Evolutionary conservation across 306 rosid genomes (phyloP).

Genomic region (Dryas alaskensis): DNA sequence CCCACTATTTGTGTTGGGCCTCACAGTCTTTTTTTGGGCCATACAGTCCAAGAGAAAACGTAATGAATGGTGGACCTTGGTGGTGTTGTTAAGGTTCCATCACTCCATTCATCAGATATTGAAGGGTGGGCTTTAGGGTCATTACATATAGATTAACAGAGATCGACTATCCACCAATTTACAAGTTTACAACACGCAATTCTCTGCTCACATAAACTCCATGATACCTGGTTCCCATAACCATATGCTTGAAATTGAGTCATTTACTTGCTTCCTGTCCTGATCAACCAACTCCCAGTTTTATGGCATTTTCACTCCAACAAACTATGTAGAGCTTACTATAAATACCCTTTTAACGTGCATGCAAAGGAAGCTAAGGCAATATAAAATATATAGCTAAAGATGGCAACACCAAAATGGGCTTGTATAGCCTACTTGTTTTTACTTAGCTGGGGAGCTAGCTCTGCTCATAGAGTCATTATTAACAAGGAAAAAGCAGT

Average conservation of each 20-base stretch:
- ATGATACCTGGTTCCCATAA: conserved; percentile 7
- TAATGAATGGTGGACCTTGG: too few species aligned
- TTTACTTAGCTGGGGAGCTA: conserved; percentile 12
- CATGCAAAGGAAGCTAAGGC: neutral
- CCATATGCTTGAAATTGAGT: conserved; percentile 1
- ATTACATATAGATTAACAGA: too few species aligned
- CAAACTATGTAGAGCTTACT: neutral
- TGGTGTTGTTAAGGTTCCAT: too few species aligned
- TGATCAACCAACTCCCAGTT: neutral
- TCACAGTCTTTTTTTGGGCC: too few species aligned
- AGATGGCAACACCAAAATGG: conserved; percentile 16
- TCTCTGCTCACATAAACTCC: conserved; percentile 19
- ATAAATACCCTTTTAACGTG: neutral
- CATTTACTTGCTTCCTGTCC: neutral
- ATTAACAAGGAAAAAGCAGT: neutral
- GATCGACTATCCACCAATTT: neutral
- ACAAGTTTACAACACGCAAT: neutral
- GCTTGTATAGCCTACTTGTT: conserved; percentile 2
- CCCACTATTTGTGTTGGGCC: too few species aligned
- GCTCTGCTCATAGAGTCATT: conserved; percentile 3
- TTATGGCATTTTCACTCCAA: conserved; percentile 1
- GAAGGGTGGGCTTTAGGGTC: too few species aligned
- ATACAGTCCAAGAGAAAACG: too few species aligned
- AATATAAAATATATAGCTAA: neutral
- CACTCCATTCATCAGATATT: too few species aligned